phyloP scores from a whole-genome alignment of 2,329 filamentous ascomycete species.

The Dactylellina leptospora region DNA sequence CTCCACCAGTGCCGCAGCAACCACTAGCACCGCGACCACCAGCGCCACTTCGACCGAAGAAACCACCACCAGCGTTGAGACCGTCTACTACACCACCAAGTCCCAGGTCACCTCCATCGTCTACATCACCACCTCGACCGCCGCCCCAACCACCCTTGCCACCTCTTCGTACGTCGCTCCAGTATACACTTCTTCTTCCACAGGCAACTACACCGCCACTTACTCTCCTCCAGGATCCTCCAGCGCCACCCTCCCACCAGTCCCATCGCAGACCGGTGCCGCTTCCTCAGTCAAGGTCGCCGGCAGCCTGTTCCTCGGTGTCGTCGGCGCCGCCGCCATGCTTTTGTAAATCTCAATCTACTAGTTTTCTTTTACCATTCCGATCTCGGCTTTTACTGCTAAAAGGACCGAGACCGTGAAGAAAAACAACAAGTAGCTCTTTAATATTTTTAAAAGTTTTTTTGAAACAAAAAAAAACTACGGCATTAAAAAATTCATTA shows the following conservation, averaged over 20 bases:
- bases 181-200: constrained; percentile 13
- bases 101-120: constrained; percentile 54
- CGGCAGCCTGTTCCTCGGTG: constrained; percentile 54
- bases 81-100: constrained; percentile 52
- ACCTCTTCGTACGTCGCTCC: constrained; percentile 35
- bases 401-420: background rate
- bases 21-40: constrained; percentile 46
- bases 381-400: background rate
- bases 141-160: no score
- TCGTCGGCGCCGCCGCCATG: constrained; percentile 53
- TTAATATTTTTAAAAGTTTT: background rate
- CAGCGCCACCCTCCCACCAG: constrained; percentile 16
- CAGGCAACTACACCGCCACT: constrained; percentile 24
- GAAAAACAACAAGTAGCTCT: background rate
- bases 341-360: constrained; percentile 43
- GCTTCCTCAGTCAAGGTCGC: constrained; percentile 55
- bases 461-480: background rate
- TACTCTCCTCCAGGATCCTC: constrained; percentile 10
- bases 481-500: constrained; percentile 22
- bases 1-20: background rate
- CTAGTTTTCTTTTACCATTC: background rate
- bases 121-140: constrained; percentile 41
- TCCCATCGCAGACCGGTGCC: constrained; percentile 52
- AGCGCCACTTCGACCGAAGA: constrained; percentile 30
- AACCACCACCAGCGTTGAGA: constrained; percentile 52